A percentile compares a stretch with the other conserved stretches of the same genome.
Conservation (phyloP, 805 yeast genomes). For the Kazachstania psychrophila region DNA sequence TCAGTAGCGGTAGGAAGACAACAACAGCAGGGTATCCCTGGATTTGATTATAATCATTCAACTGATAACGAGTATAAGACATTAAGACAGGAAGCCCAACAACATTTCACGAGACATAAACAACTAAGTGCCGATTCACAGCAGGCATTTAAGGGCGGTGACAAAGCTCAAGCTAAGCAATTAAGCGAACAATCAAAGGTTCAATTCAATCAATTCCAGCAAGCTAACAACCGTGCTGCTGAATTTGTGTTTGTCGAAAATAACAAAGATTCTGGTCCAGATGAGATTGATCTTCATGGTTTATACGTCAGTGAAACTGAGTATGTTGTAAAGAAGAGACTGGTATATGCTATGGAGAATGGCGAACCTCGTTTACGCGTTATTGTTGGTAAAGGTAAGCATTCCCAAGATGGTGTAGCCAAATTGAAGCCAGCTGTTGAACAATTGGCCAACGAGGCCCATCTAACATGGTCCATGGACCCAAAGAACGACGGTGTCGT, state of each 20-base stretch:
- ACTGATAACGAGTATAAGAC: constrained; percentile 54
- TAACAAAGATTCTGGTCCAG: constrained; percentile 72
- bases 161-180: constrained; percentile 61
- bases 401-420: constrained; percentile 72
- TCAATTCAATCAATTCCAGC: constrained; percentile 52
- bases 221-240: constrained; percentile 72
- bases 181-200: constrained; percentile 61
- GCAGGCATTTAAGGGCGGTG: constrained; percentile 65
- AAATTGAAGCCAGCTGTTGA: constrained; percentile 87
- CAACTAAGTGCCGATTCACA: constrained; percentile 61
- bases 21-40: too few relatives aligned
- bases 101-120: constrained; percentile 48
- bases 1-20: constrained; percentile 9
- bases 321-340: constrained; percentile 62
- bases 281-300: constrained; percentile 93
- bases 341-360: constrained; percentile 50
- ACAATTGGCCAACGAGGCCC: constrained; percentile 57
- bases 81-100: constrained; percentile 59
- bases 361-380: constrained; percentile 60
- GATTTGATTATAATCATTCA: constrained; percentile 62
- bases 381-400: constrained; percentile 90
- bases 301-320: constrained; percentile 82
- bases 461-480: constrained; percentile 54
- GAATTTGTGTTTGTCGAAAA: constrained; percentile 81
- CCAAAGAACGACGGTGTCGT: constrained; percentile 73